phyloP scores from a whole-genome alignment of 176 grass and related monocot species.

The Bothriochloa decipiens region DNA sequence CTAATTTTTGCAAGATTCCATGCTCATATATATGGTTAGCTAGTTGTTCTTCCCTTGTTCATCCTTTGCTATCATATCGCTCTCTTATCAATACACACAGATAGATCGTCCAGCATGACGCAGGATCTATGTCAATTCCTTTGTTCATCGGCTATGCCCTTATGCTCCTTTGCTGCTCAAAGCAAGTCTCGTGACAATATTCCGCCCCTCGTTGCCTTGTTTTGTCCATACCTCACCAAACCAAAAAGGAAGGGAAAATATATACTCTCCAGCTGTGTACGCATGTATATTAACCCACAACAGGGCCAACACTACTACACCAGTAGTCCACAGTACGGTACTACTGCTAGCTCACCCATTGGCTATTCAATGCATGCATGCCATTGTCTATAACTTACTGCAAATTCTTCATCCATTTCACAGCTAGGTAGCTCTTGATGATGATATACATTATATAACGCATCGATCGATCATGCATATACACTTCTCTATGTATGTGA shows the following conservation, averaged over 20 bases:
- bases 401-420: no score
- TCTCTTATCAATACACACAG: constrained; percentile 37
- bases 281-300: constrained; percentile 26
- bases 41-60: constrained; percentile 29
- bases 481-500: no score
- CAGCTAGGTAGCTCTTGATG: no score
- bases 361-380: not conserved
- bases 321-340: not conserved
- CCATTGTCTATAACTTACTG: not conserved
- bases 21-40: constrained; percentile 12
- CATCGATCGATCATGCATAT: no score
- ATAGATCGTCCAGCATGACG: constrained; percentile 18
- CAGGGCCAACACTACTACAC: not conserved
- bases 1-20: constrained; percentile 40
- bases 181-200: constrained; percentile 52
- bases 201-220: constrained; percentile 44
- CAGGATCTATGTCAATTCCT: constrained; percentile 42
- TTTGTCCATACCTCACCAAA: constrained; percentile 56
- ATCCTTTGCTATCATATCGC: not conserved
- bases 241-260: constrained; percentile 11
- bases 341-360: not conserved
- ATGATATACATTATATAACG: no score
- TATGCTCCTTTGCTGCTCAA: constrained; percentile 20
- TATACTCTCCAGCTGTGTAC: constrained; percentile 1
- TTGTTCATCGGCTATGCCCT: constrained; percentile 28